Base-by-base conservation (phyloP, 306 rosid species). In the Castanospermum australe region DNA sequence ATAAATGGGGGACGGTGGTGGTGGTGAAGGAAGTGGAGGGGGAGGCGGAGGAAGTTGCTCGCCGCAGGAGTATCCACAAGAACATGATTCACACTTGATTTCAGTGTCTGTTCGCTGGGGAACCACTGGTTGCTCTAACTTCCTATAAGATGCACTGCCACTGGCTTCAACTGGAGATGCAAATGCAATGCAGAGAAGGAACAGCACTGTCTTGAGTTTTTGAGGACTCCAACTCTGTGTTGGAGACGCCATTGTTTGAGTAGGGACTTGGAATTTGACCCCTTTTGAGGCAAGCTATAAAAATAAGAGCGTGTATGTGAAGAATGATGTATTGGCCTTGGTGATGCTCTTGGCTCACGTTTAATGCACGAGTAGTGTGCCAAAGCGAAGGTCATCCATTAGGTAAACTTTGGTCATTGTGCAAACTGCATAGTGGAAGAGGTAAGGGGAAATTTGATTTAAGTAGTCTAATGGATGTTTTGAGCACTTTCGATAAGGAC, bases 21-120 rank as follows among this genome's bases (percentile, higher is more conserved):
- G 67, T 0, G 86, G 84, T 0, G 83, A 75, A 13, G 90, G 88
- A 0, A 85, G 84, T 0, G 76, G 54, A 0, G 77, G 75, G 12
- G 18, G 81, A 2, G 84, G 55, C 0, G 55, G 80, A 12, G 80
- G 73, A 45, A 21, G 75, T 35, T 83, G 64, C 5, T 86, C 89
- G 13, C 28, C 66, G 22, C 97, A 95, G 7, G 95, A 85, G 60
- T 80, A 77, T 13, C 74, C 80, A 73, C 97, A 94, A 81, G 94
- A 95, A 81, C 97, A 92, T 30, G 95, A 63, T 64, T 94, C 98
- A 72, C 99, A 95, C 62, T 91, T 95, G 24, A 95, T 81, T 56
- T 83, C 91, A 0, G 81, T 45, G 50, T 84, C 32, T 50, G 66
- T 7, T 54, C 73, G 76, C 0, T 33, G 76, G 18, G 69, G 50